phyloP scores from a whole-genome alignment of 176 grass and related monocot species.

The Eleusine indica region DNA sequence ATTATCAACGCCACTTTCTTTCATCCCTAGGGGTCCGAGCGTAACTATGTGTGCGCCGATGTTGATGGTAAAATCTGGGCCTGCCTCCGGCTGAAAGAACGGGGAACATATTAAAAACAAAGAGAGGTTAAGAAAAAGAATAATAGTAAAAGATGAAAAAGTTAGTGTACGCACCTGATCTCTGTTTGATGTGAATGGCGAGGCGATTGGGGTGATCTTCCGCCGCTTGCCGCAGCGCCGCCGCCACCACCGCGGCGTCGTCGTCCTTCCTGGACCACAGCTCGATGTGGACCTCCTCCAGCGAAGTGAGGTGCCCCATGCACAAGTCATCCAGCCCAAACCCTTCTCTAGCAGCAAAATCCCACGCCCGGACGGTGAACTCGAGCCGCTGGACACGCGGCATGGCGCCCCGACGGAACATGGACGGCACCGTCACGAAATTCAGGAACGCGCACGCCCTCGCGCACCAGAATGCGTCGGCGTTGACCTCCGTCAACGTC shows the following conservation, averaged over 20 bases:
- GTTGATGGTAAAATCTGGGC: no score
- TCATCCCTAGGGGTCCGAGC: no score
- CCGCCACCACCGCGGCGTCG: background rate
- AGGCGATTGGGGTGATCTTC: background rate
- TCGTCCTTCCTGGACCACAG: no score
- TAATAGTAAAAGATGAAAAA: no score
- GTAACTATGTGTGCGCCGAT: no score
- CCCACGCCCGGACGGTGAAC: constrained; percentile 4
- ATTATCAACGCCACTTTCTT: no score
- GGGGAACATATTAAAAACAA: no score
- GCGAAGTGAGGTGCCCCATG: background rate
- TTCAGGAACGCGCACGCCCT: background rate
- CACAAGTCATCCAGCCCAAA: background rate
- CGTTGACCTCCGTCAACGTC: background rate
- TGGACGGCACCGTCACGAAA: constrained; percentile 10
- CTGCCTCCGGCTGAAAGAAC: no score
- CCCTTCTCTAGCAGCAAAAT: background rate
- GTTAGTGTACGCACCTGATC: background rate
- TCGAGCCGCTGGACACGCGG: background rate
- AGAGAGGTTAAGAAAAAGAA: no score
- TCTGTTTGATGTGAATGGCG: background rate
- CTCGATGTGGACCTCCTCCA: no score
- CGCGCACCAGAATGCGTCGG: background rate
- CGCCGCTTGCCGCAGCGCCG: background rate
- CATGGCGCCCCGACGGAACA: background rate